A percentile compares a stretch with the other conserved stretches of the same genome.
These are phyloP conservation scores for Bipolaris sorokiniana DNA, from an alignment of 2,329 filamentous ascomycete genomes.

Conservation along the genomic window DNA sequence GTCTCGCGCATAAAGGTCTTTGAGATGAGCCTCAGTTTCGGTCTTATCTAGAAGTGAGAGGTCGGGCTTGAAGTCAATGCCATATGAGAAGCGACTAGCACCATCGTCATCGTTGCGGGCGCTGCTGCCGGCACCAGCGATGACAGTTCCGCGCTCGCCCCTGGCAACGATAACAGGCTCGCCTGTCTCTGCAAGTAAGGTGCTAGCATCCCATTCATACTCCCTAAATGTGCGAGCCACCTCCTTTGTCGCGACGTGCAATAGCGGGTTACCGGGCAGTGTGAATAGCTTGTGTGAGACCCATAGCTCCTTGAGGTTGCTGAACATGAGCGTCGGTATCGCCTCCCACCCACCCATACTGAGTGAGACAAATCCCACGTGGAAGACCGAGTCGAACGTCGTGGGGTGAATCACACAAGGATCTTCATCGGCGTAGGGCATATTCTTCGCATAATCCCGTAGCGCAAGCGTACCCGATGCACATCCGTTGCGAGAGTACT, in stretches of 20 bases:
- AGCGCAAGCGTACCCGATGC: constrained; percentile 10
- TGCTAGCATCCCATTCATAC: constrained; percentile 16
- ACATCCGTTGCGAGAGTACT: constrained; percentile 10
- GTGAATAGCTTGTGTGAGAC: constrained; percentile 13
- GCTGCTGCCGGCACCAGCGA: constrained; percentile 8
- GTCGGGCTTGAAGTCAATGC: constrained; percentile 16
- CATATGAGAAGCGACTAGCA: constrained; percentile 14
- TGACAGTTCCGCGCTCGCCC: constrained; percentile 13
- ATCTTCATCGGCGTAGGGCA: constrained; percentile 9
- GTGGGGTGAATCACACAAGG: constrained; percentile 11
- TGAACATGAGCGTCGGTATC: constrained; percentile 9
- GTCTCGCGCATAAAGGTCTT: constrained; percentile 5
- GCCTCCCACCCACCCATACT: constrained; percentile 13
- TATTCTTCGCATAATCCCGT: constrained; percentile 5
- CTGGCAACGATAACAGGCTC: constrained; percentile 11
- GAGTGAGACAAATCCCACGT: constrained; percentile 10
- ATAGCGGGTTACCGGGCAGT: constrained; percentile 5
- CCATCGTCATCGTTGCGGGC: constrained; percentile 10
- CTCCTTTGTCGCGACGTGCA: constrained; percentile 10
- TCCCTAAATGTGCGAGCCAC: constrained; percentile 13
- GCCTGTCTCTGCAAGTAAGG: constrained; percentile 13
- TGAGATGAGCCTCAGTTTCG: constrained; percentile 12
- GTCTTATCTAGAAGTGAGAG: constrained; percentile 4
- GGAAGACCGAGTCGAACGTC: constrained; percentile 10
- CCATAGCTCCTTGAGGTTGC: constrained; percentile 10